phyloP scores from a whole-genome alignment of 2,329 filamentous ascomycete genomes.

The Microcera coccophila region DNA sequence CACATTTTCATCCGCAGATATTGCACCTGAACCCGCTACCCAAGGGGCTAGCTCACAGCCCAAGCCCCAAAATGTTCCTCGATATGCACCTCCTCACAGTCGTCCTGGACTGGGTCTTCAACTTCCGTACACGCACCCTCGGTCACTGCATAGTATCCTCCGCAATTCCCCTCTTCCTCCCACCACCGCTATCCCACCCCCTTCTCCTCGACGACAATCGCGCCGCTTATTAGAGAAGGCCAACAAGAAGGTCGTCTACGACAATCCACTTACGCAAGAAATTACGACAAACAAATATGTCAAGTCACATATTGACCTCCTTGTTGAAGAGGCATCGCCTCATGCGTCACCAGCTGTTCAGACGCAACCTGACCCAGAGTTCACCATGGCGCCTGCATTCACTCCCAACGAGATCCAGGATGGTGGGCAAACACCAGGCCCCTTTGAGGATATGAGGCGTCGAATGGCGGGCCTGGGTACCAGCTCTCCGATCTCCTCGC shows the following conservation, averaged over 20 bases:
- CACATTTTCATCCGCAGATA: conserved; percentile 41
- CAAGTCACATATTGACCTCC: conserved; percentile 60
- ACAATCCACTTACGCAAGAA: conserved; percentile 59
- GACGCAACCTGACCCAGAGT: conserved; percentile 36
- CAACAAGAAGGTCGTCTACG: conserved; percentile 56
- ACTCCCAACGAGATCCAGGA: conserved; percentile 54
- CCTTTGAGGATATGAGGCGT: conserved; percentile 60
- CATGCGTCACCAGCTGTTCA: conserved; percentile 36
- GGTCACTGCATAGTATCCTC: conserved; percentile 59
- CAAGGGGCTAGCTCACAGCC: conserved; percentile 7
- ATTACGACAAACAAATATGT: conserved; percentile 61
- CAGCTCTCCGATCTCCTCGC: conserved; percentile 40
- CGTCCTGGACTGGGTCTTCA: conserved; percentile 22
- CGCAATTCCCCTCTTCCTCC: conserved; percentile 62
- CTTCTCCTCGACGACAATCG: conserved; percentile 52
- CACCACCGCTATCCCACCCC: conserved; percentile 45
- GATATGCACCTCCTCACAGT: conserved; percentile 8
- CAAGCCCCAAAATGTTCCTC: conserved; percentile 15
- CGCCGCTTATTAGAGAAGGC: conserved; percentile 52
- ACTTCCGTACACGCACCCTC: conserved; percentile 57
- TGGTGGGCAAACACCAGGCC: conserved; percentile 59
- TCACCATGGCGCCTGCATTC: conserved; percentile 51
- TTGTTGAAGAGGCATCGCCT: conserved; percentile 54
- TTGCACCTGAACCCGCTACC: conserved; percentile 12
- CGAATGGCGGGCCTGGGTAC: conserved; percentile 49